Evolutionary conservation across 2,329 filamentous ascomycete genomes (phyloP), one percentile per base, ranked within the genome.

Genomic region (Nemania abortiva): DNA sequence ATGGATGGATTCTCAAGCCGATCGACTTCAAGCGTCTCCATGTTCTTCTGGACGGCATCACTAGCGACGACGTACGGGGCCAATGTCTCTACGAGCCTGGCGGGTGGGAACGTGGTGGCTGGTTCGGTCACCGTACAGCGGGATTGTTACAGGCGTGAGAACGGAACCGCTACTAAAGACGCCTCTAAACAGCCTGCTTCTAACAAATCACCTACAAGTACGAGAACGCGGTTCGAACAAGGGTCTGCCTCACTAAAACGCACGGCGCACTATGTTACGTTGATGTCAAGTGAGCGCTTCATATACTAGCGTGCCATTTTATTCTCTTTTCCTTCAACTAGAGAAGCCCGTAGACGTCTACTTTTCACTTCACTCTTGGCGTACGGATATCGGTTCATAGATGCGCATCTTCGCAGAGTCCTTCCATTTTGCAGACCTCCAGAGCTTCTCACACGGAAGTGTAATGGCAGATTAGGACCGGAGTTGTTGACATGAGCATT

Each of bases 1-100:
- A 97, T 73, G 94, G 92, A 27, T 97, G 94, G 94, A 94, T 97
- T 29, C 82, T 97, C 66, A 97, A 97, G 76, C 94, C 94, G 0
- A 92, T 97, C 53, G 90, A 95, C 69, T 97, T 97, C 77, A 88
- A 89, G 73, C 87, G 93, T 9, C 84, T 97, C 0, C 89, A 88
- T 67, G 85, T 86, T 24, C 83, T 97, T 7, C 85, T 97, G 64
- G 79, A 83, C 0, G 93, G 93, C 0, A 92, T 96, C 47, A 84
- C 89, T 2, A 86, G 92, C 54, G 82, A 86, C 0, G 81, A 86
- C 0, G 81, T 86, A 0, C 86, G 93, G 20, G 80, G 86, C 20
- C 79, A 84, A n/a, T 90, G 89, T 73, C 77, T 94, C 0, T 97
- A 97, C 76, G 80, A 84, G 53, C 83, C 88, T 2, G 93, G 94